Conservation (phyloP, 495 filamentous ascomycete species). For the Xylaria venustula region DNA sequence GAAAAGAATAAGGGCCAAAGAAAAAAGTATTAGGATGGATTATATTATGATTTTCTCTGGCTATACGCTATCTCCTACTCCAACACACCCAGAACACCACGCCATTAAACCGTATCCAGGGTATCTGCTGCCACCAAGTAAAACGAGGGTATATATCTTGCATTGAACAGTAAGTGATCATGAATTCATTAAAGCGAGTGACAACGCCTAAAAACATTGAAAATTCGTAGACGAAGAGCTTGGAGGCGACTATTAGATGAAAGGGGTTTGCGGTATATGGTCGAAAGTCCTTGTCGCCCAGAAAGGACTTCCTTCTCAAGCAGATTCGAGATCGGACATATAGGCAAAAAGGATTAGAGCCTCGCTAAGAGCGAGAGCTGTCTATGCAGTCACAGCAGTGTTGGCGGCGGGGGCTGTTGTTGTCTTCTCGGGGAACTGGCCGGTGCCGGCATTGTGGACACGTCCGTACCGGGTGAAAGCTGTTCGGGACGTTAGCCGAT, state of each 20-base stretch:
- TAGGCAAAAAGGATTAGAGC: neutral
- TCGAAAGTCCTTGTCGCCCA: neutral
- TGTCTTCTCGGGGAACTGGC: conserved; percentile 49
- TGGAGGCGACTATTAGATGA: neutral
- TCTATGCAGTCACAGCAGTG: conserved; percentile 28
- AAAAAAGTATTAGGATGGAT: neutral
- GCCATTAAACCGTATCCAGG: neutral
- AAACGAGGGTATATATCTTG: conserved; percentile 12
- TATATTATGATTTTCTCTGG: neutral
- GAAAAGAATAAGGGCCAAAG: too few species aligned
- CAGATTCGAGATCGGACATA: neutral
- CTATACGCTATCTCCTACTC: neutral
- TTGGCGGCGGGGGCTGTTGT: conserved; percentile 24
- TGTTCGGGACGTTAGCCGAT: neutral
- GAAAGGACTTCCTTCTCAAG: neutral
- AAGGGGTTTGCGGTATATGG: neutral
- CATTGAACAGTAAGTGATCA: neutral
- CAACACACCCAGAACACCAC: neutral
- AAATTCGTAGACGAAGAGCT: neutral
- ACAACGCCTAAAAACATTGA: neutral
- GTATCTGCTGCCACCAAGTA: neutral
- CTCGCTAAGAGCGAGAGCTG: neutral
- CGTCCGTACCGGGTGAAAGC: conserved; percentile 56
- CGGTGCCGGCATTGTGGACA: conserved; percentile 37
- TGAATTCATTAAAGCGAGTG: neutral